Conservation (phyloP, 148 eudicot genomes). For the Chenopodium quinoa region DNA sequence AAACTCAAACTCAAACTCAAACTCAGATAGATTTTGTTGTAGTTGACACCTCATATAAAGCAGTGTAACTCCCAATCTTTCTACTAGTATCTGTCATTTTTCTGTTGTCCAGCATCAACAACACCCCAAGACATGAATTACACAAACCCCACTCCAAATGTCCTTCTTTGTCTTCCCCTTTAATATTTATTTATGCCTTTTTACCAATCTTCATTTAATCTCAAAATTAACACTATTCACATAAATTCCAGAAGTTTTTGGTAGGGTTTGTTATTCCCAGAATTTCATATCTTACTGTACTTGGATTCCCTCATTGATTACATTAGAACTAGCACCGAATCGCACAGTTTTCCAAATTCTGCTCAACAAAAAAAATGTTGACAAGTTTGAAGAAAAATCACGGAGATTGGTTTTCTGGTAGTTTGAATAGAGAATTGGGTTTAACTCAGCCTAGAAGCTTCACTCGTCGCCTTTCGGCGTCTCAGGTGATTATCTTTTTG, state of each 20-base stretch:
- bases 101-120: not conserved
- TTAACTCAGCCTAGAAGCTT: constrained; percentile 8
- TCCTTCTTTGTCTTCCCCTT: not conserved
- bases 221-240: not conserved
- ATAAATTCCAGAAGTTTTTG: not conserved
- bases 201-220: too few species aligned
- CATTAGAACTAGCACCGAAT: not conserved
- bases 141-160: not conserved
- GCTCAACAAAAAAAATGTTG: not conserved
- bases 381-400: not conserved
- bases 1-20: too few species aligned
- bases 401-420: constrained; percentile 10
- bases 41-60: too few species aligned
- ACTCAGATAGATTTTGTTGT: too few species aligned
- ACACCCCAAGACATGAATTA: not conserved
- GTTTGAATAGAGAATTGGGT: constrained; percentile 10
- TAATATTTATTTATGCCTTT: not conserved
- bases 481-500: not conserved
- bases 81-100: too few species aligned
- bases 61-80: too few species aligned
- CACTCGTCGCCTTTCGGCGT: constrained; percentile 10
- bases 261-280: too few species aligned
- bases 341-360: not conserved
- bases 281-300: not conserved
- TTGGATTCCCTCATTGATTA: not conserved